Evolutionary conservation across 352 stramenopile genomes (phyloP).

Genomic region (Plasmopara muralis): DNA sequence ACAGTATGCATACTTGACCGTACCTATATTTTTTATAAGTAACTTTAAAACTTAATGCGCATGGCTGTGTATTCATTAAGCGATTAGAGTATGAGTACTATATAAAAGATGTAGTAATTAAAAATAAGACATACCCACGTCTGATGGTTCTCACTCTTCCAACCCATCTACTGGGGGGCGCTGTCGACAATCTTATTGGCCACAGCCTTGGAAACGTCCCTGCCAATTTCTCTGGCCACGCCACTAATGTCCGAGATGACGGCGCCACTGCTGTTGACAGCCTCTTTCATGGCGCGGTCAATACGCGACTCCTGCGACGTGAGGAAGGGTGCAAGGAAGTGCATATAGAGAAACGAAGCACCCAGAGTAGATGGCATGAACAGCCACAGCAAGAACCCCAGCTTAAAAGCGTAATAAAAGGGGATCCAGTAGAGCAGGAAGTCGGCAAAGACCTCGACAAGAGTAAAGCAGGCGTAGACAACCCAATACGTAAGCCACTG

Average conservation of each 20-base stretch:
- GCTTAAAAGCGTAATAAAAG: constrained; percentile 98
- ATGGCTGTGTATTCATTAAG: background rate
- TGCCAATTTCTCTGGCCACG: constrained; percentile 67
- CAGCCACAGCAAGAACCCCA: constrained; percentile 95
- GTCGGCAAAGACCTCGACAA: constrained; percentile 95
- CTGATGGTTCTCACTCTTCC: constrained; percentile 3
- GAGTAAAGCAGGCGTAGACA: constrained; percentile 95
- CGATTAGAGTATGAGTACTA: background rate
- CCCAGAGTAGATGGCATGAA: constrained; percentile 95
- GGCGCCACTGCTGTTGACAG: constrained; percentile 57
- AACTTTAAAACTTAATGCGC: too few species aligned
- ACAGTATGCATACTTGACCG: too few species aligned
- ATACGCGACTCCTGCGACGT: constrained; percentile 79
- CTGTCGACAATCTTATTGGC: constrained; percentile 72
- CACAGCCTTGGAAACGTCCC: constrained; percentile 69
- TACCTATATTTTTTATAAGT: too few species aligned
- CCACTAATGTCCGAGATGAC: constrained; percentile 78
- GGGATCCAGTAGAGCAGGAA: constrained; percentile 96
- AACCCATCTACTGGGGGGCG: constrained; percentile 16
- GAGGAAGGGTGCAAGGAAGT: constrained; percentile 87
- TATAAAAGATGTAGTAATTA: background rate
- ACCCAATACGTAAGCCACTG: constrained; percentile 97
- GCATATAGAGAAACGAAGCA: constrained; percentile 93
- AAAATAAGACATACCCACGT: background rate
- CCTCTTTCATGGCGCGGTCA: constrained; percentile 81